A percentile compares a stretch with the other conserved stretches of the same genome.
phyloP scores from a whole-genome alignment of 139 green algal species.

The Auxenochlorella protothecoides region DNA sequence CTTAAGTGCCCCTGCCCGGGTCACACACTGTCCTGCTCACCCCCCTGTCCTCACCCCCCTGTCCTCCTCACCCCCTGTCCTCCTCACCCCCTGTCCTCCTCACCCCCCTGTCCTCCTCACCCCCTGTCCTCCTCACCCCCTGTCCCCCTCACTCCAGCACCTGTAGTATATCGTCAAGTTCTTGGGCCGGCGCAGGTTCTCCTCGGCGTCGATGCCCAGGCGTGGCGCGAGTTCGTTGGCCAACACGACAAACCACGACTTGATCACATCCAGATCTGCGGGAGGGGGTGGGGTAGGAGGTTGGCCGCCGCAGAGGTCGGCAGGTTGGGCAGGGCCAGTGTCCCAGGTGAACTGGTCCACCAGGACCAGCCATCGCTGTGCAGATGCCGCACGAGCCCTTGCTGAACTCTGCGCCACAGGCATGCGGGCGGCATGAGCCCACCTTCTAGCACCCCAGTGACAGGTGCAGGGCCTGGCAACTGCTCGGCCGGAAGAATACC shows the following conservation, averaged over 20 bases:
- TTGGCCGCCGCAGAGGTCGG: too few relatives aligned
- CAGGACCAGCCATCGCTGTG: too few relatives aligned
- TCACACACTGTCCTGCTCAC: not conserved
- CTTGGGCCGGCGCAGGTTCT: conserved; percentile 30
- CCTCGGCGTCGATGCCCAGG: conserved; percentile 37
- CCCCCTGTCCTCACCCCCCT: not conserved
- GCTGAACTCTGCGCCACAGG: too few relatives aligned
- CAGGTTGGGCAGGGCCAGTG: too few relatives aligned
- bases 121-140: not conserved
- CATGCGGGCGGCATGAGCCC: too few relatives aligned
- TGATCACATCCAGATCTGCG: conserved; percentile 20
- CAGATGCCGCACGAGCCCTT: too few relatives aligned
- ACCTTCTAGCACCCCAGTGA: too few relatives aligned
- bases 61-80: not conserved
- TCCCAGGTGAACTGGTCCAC: too few relatives aligned
- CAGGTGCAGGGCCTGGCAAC: too few relatives aligned
- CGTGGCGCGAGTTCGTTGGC: conserved; percentile 59
- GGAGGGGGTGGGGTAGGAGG: not conserved
- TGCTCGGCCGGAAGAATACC: too few relatives aligned
- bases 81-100: not conserved
- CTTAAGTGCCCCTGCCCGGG: too few relatives aligned
- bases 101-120: not conserved
- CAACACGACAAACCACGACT: conserved; percentile 55
- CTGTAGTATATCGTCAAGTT: conserved; percentile 44
- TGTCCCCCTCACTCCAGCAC: too few relatives aligned